Evolutionary conservation across 1,284 basidiomycete genomes (phyloP).

Genomic region (Trichosporon faecale): DNA sequence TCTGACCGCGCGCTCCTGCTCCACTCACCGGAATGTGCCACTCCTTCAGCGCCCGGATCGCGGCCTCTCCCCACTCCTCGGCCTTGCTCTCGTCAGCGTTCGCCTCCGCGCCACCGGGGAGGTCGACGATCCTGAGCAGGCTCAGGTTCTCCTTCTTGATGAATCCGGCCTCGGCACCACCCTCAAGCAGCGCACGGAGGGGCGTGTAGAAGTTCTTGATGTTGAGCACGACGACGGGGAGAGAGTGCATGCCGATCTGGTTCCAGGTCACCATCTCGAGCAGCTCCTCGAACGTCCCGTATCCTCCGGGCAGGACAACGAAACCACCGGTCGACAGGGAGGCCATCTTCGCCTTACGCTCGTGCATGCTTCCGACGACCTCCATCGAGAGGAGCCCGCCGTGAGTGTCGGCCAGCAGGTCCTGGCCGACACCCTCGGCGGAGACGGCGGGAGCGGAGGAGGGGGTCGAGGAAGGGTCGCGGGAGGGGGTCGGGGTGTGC

Average conservation of each 20-base stretch:
- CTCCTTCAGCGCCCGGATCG: conserved; percentile 62
- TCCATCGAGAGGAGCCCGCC: conserved; percentile 44
- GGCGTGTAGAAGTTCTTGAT: conserved; percentile 76
- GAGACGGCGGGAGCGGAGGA: conserved; percentile 23
- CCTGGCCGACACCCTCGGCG: conserved; percentile 42
- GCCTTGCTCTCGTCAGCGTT: conserved; percentile 58
- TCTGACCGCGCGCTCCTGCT: background rate
- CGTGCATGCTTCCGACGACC: conserved; percentile 83
- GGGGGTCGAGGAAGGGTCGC: background rate
- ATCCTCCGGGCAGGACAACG: conserved; percentile 83
- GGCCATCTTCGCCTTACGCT: conserved; percentile 86
- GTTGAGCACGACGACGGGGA: conserved; percentile 77
- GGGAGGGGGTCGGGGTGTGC: conserved; percentile 24
- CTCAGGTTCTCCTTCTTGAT: conserved; percentile 62
- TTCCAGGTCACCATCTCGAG: conserved; percentile 86
- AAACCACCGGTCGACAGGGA: conserved; percentile 68
- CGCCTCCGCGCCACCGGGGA: conserved; percentile 57
- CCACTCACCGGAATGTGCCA: conserved; percentile 57
- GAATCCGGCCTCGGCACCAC: conserved; percentile 69
- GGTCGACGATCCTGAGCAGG: conserved; percentile 69
- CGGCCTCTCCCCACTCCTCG: conserved; percentile 70
- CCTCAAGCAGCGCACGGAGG: conserved; percentile 67
- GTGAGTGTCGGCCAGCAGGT: conserved; percentile 52
- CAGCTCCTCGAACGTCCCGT: conserved; percentile 89
- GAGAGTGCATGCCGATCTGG: conserved; percentile 75